Percentiles rank a stretch among this genome's conserved stretches.
Conservation (phyloP, 352 stramenopile species). For the Pythium biforme region DNA sequence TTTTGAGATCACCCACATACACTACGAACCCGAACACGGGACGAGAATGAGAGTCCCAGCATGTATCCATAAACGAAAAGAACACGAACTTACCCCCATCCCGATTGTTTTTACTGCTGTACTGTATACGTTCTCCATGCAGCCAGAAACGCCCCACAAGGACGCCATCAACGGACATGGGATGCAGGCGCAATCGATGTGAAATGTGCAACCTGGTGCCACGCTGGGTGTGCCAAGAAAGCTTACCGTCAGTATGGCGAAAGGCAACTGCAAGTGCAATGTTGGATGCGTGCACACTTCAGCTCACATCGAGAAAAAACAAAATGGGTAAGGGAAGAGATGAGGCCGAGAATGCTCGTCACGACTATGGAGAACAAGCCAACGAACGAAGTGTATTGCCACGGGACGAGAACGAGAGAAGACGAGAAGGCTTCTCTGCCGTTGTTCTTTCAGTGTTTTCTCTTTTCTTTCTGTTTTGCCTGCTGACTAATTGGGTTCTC, state of each 20-base stretch:
- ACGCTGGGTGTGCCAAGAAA: neutral
- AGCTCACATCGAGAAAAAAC: neutral
- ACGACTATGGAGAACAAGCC: neutral
- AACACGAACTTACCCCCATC: neutral
- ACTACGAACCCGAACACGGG: slow-evolving; percentile 6
- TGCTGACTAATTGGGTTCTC: slow-evolving; percentile 22
- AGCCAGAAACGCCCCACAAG: neutral
- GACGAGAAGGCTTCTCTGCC: neutral
- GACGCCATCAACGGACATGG: neutral
- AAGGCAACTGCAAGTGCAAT: slow-evolving; percentile 21
- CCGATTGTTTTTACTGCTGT: no score
- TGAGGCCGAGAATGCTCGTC: neutral
- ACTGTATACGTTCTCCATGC: neutral
- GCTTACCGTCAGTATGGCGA: slow-evolving; percentile 21
- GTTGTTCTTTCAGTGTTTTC: no score
- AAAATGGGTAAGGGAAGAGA: neutral
- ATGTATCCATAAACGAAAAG: slow-evolving; percentile 28
- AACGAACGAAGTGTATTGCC: neutral
- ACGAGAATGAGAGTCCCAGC: slow-evolving; percentile 4
- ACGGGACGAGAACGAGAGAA: slow-evolving; percentile 1
- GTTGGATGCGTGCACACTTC: neutral
- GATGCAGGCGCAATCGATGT: no score
- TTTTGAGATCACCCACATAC: slow-evolving; percentile 24
- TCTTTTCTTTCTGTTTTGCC: slow-evolving; percentile 9
- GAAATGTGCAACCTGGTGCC: neutral